Base-by-base conservation (phyloP, 495 filamentous ascomycete species). In the Cairneyella variabilis region DNA sequence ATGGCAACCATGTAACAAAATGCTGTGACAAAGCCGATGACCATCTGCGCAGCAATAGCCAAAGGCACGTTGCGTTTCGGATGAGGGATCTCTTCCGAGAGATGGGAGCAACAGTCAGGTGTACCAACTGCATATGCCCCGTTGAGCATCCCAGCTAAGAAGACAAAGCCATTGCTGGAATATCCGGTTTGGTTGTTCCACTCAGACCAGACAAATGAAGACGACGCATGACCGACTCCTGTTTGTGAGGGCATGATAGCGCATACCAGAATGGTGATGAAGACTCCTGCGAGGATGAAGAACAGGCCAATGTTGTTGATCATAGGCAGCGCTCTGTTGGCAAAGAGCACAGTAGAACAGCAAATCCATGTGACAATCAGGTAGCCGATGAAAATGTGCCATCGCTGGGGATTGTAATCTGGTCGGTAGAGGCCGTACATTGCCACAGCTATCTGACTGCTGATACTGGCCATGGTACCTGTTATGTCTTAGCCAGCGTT, bases 71-170 rank as follows among this genome's bases (percentile, higher is more conserved):
- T 80, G 53, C 66, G 67, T 51, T 66, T 72, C 26, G 84, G 85
- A 32, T 56, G 17, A 18, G 57, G 52, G 34, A 60, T 55, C 68
- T 95, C 90, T 68, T 95, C 90, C 0, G 89, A 84, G 54, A 95
- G 76, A 66, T 95, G 89, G 6, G 84, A 82, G 9, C 86, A 77
- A 41, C 79, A 77, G 63, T 88, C 88, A 2, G 89, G 88, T 0
- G 89, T 91, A 11, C 90, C 90, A 21, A 95, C 83, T n/a, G 85
- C 83, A 64, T 86, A 95, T 8, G 90, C 88, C 12, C 88, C 90
- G 60, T 95, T 95, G 23, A 95, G 74, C 62, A 92, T 87, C 1
- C 90, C 89, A 1, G 83, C 70, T 11, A 91, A 68, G 58, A 95
- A 95, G 12, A 85, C 89, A 12, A 95, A 80, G 5, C 87, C 89